Percentiles rank a stretch among this genome's conserved stretches.
These are phyloP conservation scores for Fraxinus dipetala DNA, from an alignment of 305 asterid species.

Conservation along the genomic window DNA sequence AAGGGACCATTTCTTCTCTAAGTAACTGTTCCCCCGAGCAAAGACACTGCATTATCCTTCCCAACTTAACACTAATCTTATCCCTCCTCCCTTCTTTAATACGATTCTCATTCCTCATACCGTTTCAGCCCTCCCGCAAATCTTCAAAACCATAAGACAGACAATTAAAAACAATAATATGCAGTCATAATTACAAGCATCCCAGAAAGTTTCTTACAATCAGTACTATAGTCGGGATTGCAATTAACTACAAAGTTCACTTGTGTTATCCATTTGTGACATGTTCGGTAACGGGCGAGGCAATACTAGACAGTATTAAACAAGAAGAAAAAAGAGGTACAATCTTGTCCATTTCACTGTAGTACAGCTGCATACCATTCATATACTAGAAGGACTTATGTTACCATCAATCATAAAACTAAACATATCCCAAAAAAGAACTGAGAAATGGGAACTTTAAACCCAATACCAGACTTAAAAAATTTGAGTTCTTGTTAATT, in stretches of 20 bases:
- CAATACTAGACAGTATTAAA: background rate
- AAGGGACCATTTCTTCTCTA: conserved; percentile 53
- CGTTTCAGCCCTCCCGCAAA: conserved; percentile 30
- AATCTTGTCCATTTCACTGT: background rate
- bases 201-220: background rate
- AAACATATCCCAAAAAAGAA: background rate
- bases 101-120: conserved; percentile 51
- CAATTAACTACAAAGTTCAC: background rate
- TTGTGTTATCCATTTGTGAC: background rate
- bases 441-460: background rate
- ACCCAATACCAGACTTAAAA: background rate
- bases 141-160: conserved; percentile 30
- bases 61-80: conserved; percentile 27
- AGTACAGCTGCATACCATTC: background rate
- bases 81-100: conserved; percentile 33
- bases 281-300: background rate
- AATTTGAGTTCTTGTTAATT: background rate
- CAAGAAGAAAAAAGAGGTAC: background rate
- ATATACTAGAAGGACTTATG: background rate
- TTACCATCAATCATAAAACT: background rate
- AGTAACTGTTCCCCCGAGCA: conserved; percentile 57
- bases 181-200: conserved; percentile 9
- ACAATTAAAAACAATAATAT: background rate
- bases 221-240: background rate
- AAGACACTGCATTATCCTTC: conserved; percentile 61